Base-by-base conservation (phyloP, 139 green algal species). In the Edaphochlamys debaryana region DNA sequence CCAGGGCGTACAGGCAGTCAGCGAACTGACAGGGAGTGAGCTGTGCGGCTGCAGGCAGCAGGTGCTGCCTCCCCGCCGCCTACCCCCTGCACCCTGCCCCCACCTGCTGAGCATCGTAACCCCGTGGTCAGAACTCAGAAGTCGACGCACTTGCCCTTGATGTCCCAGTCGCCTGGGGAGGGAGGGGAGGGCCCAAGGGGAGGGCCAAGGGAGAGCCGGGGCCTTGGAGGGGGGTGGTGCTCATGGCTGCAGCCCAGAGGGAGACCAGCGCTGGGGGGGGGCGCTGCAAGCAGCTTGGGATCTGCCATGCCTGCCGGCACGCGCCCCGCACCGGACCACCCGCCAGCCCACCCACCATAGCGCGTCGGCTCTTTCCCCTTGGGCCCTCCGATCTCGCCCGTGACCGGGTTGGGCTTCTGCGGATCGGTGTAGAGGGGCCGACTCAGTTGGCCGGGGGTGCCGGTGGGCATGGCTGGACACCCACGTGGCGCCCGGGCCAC, bases 71-170 rank as follows among this genome's bases (percentile, higher is more conserved):
- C 11, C 45, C 45, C 45, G 45, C 45, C 45, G 45, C 45, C 23
- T 34, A 23, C 32, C 32, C 15, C 63, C 23, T 23, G 25, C 22
- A 69, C 36, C 63, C 32, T 70, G 32, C 32, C 11, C 8, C 32
- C 11, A 22, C 4, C 38, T 25, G n/a, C 22, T 29, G 23, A 42
- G 9, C 52, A 25, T 15, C 17, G 52, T 25, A 29, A 15, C 4
- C 13, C 52, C 7, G 13, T 62, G 13, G 15, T 20, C 4, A 20
- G 13, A 62, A 15, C 9, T 36, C n/a, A 81, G 58, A 81, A 81
- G 42, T 81, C 75, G 29, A 81, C 42, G 40, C 75, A 81, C 64
- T 81, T 81, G 60, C 75, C 75, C n/a, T 81, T 81, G 40, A 54
- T 22, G 41, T 81, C 75, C 75, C 75, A 81, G 41, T 81, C 75